phyloP scores from a whole-genome alignment of 148 eudicot genomes.

The Talinum fruticosum region DNA sequence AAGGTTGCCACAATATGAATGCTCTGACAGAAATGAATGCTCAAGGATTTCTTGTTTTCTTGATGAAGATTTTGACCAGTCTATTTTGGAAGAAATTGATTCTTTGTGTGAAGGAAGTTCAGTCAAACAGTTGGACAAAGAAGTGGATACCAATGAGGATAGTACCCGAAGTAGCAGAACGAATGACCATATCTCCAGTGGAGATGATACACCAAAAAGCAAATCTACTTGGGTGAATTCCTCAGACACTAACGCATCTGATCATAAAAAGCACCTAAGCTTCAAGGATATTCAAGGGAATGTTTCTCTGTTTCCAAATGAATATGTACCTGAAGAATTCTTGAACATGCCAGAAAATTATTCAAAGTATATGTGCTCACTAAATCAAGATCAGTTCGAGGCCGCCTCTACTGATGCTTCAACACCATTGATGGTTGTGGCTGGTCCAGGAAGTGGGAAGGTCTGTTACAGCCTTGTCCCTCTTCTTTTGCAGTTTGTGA shows the following conservation, averaged over 20 bases:
- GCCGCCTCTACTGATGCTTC: slow-evolving; percentile 84
- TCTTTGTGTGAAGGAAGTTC: slow-evolving; percentile 57
- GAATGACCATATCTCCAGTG: slow-evolving; percentile 1
- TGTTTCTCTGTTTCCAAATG: slow-evolving; percentile 23
- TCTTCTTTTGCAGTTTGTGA: slow-evolving; percentile 1
- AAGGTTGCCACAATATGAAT: slow-evolving; percentile 25
- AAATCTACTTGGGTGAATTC: slow-evolving; percentile 23
- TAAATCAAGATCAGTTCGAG: slow-evolving; percentile 73
- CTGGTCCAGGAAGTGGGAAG: slow-evolving; percentile 99
- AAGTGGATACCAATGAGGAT: slow-evolving; percentile 8
- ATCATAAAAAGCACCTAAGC: slow-evolving; percentile 27
- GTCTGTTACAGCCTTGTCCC: slow-evolving; percentile 31
- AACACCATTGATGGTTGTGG: slow-evolving; percentile 80
- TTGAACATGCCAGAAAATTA: slow-evolving; percentile 57
- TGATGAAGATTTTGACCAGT: slow-evolving; percentile 67
- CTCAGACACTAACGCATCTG: slow-evolving; percentile 16
- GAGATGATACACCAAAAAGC: slow-evolving; percentile 20
- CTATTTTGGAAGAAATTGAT: slow-evolving; percentile 69
- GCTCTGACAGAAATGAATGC: slow-evolving; percentile 26
- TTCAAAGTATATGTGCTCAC: slow-evolving; percentile 57
- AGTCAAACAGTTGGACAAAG: slow-evolving; percentile 18
- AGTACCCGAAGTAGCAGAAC: slow-evolving; percentile 5
- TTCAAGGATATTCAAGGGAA: slow-evolving; percentile 25
- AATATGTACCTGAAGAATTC: slow-evolving; percentile 17
- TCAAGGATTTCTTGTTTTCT: slow-evolving; percentile 31